Conservation (phyloP, 805 yeast species). For the Pichia nanzhaoensis region DNA sequence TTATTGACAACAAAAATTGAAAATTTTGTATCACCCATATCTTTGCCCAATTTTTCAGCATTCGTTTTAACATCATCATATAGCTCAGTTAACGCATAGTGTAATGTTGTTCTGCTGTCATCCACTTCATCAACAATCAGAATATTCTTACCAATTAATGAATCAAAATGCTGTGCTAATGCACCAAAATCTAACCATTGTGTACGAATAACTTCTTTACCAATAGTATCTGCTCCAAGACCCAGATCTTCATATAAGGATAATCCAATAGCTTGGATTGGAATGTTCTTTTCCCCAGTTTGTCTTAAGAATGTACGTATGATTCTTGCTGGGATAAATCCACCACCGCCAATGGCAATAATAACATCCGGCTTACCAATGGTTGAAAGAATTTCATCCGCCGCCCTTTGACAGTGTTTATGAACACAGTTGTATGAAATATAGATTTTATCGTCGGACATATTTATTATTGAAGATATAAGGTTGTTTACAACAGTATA, state of each 20-base stretch:
- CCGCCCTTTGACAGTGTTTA: slow-evolving; percentile 62
- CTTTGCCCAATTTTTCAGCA: slow-evolving; percentile 53
- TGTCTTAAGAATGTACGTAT: slow-evolving; percentile 56
- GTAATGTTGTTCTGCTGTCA: slow-evolving; percentile 85
- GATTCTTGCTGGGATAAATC: slow-evolving; percentile 63
- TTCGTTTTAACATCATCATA: slow-evolving; percentile 57
- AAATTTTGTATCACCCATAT: slow-evolving; percentile 55
- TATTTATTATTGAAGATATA: no score
- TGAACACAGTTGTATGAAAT: slow-evolving; percentile 78
- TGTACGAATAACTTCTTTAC: slow-evolving; percentile 77
- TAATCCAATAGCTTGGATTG: slow-evolving; percentile 64
- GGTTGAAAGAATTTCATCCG: slow-evolving; percentile 24
- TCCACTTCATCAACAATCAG: slow-evolving; percentile 88
- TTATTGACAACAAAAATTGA: slow-evolving; percentile 79
- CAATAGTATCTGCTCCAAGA: slow-evolving; percentile 46
- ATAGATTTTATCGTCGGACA: slow-evolving; percentile 43
- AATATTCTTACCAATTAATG: slow-evolving; percentile 73
- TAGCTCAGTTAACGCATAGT: slow-evolving; percentile 74
- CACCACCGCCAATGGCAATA: slow-evolving; percentile 70
- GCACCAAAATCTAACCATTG: slow-evolving; percentile 87
- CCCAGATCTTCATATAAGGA: slow-evolving; percentile 56
- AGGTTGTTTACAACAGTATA: no score
- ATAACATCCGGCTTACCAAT: slow-evolving; percentile 43
- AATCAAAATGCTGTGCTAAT: slow-evolving; percentile 59
- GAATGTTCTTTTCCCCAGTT: slow-evolving; percentile 56